Base-by-base conservation (phyloP, 257 asterid species). In the Coffea canephora region DNA sequence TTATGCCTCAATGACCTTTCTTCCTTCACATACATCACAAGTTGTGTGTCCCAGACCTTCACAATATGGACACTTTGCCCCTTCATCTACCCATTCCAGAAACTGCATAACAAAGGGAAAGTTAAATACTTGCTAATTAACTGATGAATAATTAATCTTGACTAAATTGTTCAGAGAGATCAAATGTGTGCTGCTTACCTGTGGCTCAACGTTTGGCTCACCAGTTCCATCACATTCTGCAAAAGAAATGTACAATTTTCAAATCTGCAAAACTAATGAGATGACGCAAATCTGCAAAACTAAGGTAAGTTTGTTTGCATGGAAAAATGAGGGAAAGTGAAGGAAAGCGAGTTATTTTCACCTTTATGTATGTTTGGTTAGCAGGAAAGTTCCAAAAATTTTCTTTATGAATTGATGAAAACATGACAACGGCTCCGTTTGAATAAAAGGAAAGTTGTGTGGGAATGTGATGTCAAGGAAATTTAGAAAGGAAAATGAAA, bases 171-270 rank as follows among this genome's bases (percentile, higher is more conserved):
- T 50, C 13, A 52, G 27, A 77, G 74, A 39, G 25, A 34, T 25
- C 49, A n/a, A 11, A 64, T 45, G 57, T 31, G 34, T 31, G 34
- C 48, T 10, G 64, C 92, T 82, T 59, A 93, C 99, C 99, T 93
- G 99, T 81, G 84, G 86, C 85, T 95, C 99, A 64, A 95, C 78
- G 73, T 96, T 96, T 68, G 98, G 98, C 88, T 96, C 99, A 45
- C 99, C 98, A 73, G 94, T 92, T 77, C 99, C 99, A 77, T 95
- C 98, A 81, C 99, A 95, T 84, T 95, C 99, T 95, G 93, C 87
- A 85, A 48, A 73, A 77, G 66, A 74, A 77, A 46, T 70, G 18
- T n/a, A n/a, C 34, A 31, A 31, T 31, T 31, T 31, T 31, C 34
- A 31, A 31, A 31, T 31, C 34, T 31, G 34, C 34, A 0, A 31